phyloP scores from a whole-genome alignment of 2,329 filamentous ascomycete genomes.

The Xylariales sp. region DNA sequence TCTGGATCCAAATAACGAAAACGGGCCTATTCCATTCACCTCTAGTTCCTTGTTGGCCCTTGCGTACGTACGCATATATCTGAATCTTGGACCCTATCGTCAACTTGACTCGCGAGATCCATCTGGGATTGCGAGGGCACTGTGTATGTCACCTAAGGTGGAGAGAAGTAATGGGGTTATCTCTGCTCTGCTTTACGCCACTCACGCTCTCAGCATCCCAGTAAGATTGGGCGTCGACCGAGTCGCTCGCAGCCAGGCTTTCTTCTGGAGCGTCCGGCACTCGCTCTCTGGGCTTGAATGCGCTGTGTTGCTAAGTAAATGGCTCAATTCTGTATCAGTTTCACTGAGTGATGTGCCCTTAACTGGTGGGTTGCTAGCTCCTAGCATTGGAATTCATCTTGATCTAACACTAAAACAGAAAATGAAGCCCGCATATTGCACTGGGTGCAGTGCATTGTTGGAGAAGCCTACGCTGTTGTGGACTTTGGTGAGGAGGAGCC shows the following conservation, averaged over 20 bases:
- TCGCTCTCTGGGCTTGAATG: slow-evolving; percentile 51
- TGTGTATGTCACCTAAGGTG: slow-evolving; percentile 33
- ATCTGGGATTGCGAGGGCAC: slow-evolving; percentile 31
- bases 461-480: slow-evolving; percentile 35
- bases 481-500: slow-evolving; percentile 34
- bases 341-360: slow-evolving; percentile 17
- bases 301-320: slow-evolving; percentile 48
- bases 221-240: slow-evolving; percentile 50
- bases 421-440: slow-evolving; percentile 40
- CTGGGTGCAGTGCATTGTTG: slow-evolving; percentile 41
- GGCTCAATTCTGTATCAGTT: slow-evolving; percentile 30
- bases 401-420: slow-evolving; percentile 16
- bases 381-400: neutral
- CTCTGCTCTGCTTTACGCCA: slow-evolving; percentile 46
- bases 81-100: slow-evolving; percentile 39
- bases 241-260: slow-evolving; percentile 49
- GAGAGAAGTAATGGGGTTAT: slow-evolving; percentile 43
- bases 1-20: slow-evolving; percentile 35
- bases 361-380: slow-evolving; percentile 23
- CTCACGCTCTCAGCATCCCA: slow-evolving; percentile 51
- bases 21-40: slow-evolving; percentile 36
- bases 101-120: slow-evolving; percentile 40
- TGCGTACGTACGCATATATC: slow-evolving; percentile 41
- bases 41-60: slow-evolving; percentile 41
- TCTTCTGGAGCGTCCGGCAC: slow-evolving; percentile 55